Evolutionary conservation across 2,329 filamentous ascomycete species (phyloP), one percentile per base, ranked within the genome.

Genomic region (Talaromyces piceae): DNA sequence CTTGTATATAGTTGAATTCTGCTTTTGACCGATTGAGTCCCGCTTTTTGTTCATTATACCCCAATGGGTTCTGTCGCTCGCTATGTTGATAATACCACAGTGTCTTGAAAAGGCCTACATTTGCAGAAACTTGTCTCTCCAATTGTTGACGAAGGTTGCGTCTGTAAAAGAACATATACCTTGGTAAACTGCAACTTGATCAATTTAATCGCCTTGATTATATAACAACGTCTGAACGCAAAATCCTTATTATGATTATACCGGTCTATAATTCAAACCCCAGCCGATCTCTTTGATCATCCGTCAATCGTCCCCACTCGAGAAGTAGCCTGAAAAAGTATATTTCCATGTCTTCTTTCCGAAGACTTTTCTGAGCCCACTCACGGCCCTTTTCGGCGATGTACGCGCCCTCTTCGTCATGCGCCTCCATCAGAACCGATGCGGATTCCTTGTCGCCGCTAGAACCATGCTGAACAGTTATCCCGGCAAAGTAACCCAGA

Each of bases 291-390:
- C 77, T 69, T 50, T 61, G 61, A 60, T 89, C 84, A 66, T 86
- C 79, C 20, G 84, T 77, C 41, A 90, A 62, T 55, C 86, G 71
- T 2, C 78, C 86, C 84, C 87, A 93, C 71, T 93, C 88, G 18
- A 93, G 68, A 59, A 93, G 68, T 54, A 93, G 64, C 44, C 88
- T 73, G 62, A 91, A 93, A 60, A 91, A 75, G 61, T 93, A 93
- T 8, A 89, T 78, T 66, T 90, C 85, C 80, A 86, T 87, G 61
- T 93, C 88, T 64, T 85, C 84, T 59, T 79, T 80, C 53, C 84
- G 73, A 16, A 90, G 59, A 11, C 80, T 84, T 62, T 75, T 74
- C 5, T 72, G 70, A 2, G 81, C 82, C 86, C 87, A 89, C 52
- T 77, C 75, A 47, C 76, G 73, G 1, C 86, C 86, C 56, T 82